Evolutionary conservation across 2,329 filamentous ascomycete species (phyloP).

Genomic region (Ceratocystiopsis brevicomis): DNA sequence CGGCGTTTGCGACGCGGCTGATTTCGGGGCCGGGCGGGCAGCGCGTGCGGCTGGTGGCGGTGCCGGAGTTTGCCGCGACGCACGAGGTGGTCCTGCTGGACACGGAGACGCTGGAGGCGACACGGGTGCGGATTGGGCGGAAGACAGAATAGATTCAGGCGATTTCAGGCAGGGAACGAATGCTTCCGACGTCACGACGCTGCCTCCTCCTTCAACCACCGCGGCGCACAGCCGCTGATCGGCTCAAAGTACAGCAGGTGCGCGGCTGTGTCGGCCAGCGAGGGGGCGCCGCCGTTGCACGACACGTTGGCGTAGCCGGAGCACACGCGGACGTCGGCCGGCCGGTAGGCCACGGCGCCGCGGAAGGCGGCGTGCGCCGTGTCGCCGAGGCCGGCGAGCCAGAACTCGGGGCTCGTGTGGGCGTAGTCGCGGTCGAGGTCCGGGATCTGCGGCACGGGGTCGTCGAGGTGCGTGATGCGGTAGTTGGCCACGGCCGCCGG

Average conservation of each 20-base stretch:
- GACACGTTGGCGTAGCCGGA: slow-evolving; percentile 24
- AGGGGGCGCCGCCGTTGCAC: slow-evolving; percentile 32
- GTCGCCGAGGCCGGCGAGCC: slow-evolving; percentile 24
- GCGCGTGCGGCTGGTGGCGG: slow-evolving; percentile 55
- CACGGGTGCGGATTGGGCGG: slow-evolving; percentile 39
- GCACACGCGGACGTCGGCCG: slow-evolving; percentile 27
- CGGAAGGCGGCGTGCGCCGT: slow-evolving; percentile 9
- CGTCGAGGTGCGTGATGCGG: slow-evolving; percentile 47
- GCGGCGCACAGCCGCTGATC: slow-evolving; percentile 20
- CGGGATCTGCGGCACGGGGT: slow-evolving; percentile 50
- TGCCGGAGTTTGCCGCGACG: slow-evolving; percentile 65
- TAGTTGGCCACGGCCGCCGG: slow-evolving; percentile 25
- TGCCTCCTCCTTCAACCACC: too few relatives aligned
- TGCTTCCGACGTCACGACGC: too few relatives aligned
- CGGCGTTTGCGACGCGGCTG: slow-evolving; percentile 52
- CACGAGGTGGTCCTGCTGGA: slow-evolving; percentile 71
- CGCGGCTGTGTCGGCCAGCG: slow-evolving; percentile 21
- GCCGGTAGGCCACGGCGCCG: slow-evolving; percentile 15
- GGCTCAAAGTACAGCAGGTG: slow-evolving; percentile 31
- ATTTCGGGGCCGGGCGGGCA: slow-evolving; percentile 51
- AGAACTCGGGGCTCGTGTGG: slow-evolving; percentile 55
- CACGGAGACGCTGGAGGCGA: slow-evolving; percentile 63
- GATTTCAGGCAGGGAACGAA: too few relatives aligned
- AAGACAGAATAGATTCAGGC: background rate
- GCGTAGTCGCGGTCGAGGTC: slow-evolving; percentile 39